phyloP scores from a whole-genome alignment of 805 yeast species.

The Cyberlindnera sargentensis region DNA sequence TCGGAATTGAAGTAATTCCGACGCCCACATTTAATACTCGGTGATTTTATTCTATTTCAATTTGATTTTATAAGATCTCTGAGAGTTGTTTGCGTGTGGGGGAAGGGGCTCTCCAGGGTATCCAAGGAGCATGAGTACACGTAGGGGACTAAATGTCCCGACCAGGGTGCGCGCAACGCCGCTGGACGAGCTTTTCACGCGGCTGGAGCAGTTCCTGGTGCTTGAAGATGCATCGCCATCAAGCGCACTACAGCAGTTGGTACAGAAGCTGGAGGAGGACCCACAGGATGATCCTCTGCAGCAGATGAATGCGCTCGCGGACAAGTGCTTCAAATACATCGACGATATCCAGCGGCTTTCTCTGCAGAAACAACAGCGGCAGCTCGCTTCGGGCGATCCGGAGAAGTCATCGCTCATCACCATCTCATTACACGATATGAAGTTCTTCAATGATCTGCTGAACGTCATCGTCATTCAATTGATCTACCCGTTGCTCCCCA shows the following conservation, averaged over 20 bases:
- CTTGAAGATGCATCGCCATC: conserved; percentile 10
- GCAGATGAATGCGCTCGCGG: conserved; percentile 2
- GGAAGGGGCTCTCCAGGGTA: too few relatives aligned
- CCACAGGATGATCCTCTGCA: neutral
- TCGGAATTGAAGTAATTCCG: too few relatives aligned
- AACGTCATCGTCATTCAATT: conserved; percentile 66
- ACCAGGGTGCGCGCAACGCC: conserved; percentile 25
- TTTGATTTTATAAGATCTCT: too few relatives aligned
- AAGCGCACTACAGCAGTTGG: conserved; percentile 2
- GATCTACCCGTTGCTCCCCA: conserved; percentile 54
- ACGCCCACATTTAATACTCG: too few relatives aligned
- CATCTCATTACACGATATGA: conserved; percentile 82
- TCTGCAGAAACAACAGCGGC: neutral
- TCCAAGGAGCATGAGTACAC: neutral
- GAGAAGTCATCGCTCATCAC: conserved; percentile 31
- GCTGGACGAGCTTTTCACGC: conserved; percentile 27
- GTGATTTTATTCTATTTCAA: too few relatives aligned
- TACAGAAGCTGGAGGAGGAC: neutral
- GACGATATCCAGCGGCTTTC: conserved; percentile 15
- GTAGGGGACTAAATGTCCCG: conserved; percentile 24
- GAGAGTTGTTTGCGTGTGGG: neutral
- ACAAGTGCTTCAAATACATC: conserved; percentile 6
- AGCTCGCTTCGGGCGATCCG: conserved; percentile 3
- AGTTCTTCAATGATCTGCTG: conserved; percentile 56
- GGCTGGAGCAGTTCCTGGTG: conserved; percentile 16